Base-by-base conservation (phyloP, 2,329 filamentous ascomycete species). In the Gnomoniopsis smithogilvyi region DNA sequence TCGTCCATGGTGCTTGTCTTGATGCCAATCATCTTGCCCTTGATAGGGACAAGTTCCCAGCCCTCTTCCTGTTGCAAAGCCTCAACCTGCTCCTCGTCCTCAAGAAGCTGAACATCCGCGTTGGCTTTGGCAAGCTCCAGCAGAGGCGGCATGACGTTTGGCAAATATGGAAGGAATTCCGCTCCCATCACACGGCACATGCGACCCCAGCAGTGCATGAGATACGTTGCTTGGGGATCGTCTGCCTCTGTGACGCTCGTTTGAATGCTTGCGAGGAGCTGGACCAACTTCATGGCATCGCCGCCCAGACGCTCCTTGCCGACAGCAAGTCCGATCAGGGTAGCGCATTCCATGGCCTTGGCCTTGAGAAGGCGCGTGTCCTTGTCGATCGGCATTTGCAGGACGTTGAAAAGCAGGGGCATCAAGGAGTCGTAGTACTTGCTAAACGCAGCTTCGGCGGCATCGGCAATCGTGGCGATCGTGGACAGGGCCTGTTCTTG, bases 331-430 rank as follows among this genome's bases (percentile, higher is more conserved):
- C 95, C 92, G 68, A 99, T 99, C 47, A 99, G 79, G 8, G 95
- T 99, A 19, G 95, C 94, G 70, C 95, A 99, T 75, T 99, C 95
- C 95, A 99, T 99, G 3, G 95, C 95, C 80, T 99, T 99, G 52
- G 95, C 95, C 60, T 94, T 86, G 43, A 99, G 83, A 50, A 98
- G 79, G 56, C 94, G 85, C 74, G 93, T 93, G 69, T 99, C 95
- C 76, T 96, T 97, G 55, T 93, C 91, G 68, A 93, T 94, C 69
- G 97, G 92, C 66, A 92, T 87, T 69, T 88, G 89, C 53, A 99
- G 78, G 11, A 98, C 94, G 62, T 89, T 90, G 73, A 98, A 93
- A 8, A 99, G 82, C 51, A 97, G 80, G 17, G 95, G 95, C 95
- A 99, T 99, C 41, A 99, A 81, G 7, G 89, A 94, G 65, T 94